Evolutionary conservation across 2,329 filamentous ascomycete species (phyloP).

Genomic region (Ascochyta pisi): DNA sequence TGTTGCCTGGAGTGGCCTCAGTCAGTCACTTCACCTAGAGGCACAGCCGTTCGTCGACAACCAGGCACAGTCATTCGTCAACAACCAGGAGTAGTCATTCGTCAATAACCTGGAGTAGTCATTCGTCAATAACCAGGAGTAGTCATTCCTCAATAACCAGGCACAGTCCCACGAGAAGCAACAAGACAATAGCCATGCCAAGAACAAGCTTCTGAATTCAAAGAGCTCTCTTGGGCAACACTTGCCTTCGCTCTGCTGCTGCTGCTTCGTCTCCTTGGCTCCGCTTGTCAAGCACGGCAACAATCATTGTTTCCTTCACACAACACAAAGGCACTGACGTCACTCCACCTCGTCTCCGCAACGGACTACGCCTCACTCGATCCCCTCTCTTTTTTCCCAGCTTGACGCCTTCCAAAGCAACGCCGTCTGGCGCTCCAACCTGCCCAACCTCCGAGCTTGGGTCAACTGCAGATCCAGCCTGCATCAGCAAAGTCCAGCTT

Average conservation of each 20-base stretch:
- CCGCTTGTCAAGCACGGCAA: not conserved
- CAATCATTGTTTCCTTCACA: slow-evolving; percentile 6
- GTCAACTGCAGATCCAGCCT: not conserved
- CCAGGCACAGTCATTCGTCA: not conserved
- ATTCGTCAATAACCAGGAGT: not conserved
- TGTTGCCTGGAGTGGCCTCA: slow-evolving; percentile 29
- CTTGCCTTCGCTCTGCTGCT: not conserved
- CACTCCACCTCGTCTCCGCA: slow-evolving; percentile 7
- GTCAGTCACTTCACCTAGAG: slow-evolving; percentile 8
- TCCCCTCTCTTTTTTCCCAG: not conserved
- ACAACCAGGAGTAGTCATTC: slow-evolving; percentile 14
- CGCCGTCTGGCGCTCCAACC: not conserved
- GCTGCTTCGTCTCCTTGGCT: not conserved
- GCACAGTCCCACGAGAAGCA: slow-evolving; percentile 19
- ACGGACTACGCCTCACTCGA: not conserved
- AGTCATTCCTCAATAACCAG: not conserved
- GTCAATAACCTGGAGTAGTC: slow-evolving; percentile 12
- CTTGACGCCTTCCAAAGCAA: not conserved
- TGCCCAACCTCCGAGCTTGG: slow-evolving; percentile 1
- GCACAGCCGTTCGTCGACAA: slow-evolving; percentile 3
- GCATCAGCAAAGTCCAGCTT: not conserved
- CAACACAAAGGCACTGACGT: slow-evolving; percentile 7
- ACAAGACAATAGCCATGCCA: slow-evolving; percentile 12
- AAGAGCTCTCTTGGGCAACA: slow-evolving; percentile 3
- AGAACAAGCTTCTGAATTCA: slow-evolving; percentile 14